Evolutionary conservation across 139 green algal genomes (phyloP), one percentile per base, ranked within the genome.

Genomic region (Dunaliella sp.): DNA sequence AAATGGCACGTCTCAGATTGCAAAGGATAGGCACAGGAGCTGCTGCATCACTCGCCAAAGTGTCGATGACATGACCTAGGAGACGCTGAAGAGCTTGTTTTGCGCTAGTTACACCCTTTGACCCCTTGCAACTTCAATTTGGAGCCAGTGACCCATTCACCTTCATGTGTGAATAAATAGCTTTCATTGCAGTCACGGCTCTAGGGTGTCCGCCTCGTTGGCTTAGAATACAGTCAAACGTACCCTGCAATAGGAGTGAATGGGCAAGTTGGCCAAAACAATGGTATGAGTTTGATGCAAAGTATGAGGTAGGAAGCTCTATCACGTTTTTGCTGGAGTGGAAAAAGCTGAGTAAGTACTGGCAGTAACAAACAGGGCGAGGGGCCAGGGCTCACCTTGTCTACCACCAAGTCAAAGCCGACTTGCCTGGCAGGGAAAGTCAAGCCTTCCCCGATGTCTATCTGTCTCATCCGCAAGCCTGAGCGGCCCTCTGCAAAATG

Each of bases 361-460:
- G n/a, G n/a, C n/a, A n/a, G n/a, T n/a, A n/a, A n/a, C n/a, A n/a
- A n/a, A n/a, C n/a, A n/a, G n/a, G n/a, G n/a, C n/a, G n/a, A n/a
- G n/a, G n/a, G n/a, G n/a, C n/a, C n/a, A n/a, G n/a, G n/a, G n/a
- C 82, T 79, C 12, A 79, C 82, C 82, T 85, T 85, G 59, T 85
- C 82, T 59, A 85, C 33, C 3, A 79, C 48, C 1, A 85, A 28
- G 82, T 85, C 82, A 36, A 79, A 80, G 82, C 38, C 35, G 3
- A 84, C 26, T 3, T 74, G 3, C 12, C 35, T 33, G 38, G 58
- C 25, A 28, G 28, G 16, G 3, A 84, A 36, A 21, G 74, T 7
- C 26, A 38, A 38, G 24, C 26, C 35, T 37, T 84, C 2, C 32
- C 26, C 35, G 1, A 38, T 32, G 16, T 30, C 80, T 38, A 25